Percentiles rank a stretch among this genome's conserved stretches.
phyloP scores from a whole-genome alignment of 176 grass and related monocot genomes.

The Aegilops speltoides region DNA sequence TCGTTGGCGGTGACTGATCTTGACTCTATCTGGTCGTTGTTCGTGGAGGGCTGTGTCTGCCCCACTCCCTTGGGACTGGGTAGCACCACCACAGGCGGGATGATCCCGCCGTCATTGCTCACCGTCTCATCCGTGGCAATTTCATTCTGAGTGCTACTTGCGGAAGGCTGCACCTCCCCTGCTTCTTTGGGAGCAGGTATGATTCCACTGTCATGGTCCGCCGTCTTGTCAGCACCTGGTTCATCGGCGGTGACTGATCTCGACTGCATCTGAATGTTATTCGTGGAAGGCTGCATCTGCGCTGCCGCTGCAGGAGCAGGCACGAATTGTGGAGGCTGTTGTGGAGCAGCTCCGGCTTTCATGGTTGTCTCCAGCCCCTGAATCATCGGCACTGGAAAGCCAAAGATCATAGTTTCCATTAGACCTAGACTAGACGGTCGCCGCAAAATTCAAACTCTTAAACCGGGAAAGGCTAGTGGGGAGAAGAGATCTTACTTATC shows the following conservation, averaged over 20 bases:
- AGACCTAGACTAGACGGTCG: no score
- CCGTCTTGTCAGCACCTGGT: background rate
- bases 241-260: background rate
- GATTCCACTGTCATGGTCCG: background rate
- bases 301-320: background rate
- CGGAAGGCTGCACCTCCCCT: background rate
- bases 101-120: background rate
- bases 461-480: background rate
- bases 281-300: background rate
- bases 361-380: slow-evolving; percentile 66
- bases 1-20: background rate
- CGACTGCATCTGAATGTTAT: background rate
- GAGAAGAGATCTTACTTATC: slow-evolving; percentile 45
- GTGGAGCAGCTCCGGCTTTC: slow-evolving; percentile 48
- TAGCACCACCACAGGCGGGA: background rate
- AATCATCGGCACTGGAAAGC: slow-evolving; percentile 67
- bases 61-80: background rate
- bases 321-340: slow-evolving; percentile 52
- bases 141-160: background rate
- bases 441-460: background rate
- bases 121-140: background rate
- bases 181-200: slow-evolving; percentile 7
- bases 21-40: background rate
- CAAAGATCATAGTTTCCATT: background rate
- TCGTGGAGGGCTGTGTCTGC: background rate